Percentiles rank a stretch among this genome's conserved stretches.
Evolutionary conservation across 441 rosid genomes (phyloP).

Genomic region (Capsella rubella): DNA sequence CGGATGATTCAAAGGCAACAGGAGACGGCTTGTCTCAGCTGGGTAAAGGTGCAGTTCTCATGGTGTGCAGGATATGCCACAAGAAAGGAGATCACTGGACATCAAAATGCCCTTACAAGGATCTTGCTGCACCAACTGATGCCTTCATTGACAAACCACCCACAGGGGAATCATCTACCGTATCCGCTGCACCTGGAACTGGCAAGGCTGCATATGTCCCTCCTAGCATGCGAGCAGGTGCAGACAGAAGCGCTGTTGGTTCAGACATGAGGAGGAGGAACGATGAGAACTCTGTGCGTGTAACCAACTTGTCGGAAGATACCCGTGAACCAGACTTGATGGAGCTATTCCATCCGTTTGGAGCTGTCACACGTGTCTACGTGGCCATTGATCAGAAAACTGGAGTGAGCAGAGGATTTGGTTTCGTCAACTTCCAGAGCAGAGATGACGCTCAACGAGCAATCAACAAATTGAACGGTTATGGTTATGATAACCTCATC

Average conservation of each 20-base stretch:
- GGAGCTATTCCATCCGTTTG: slow-evolving; percentile 74
- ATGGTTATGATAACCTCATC: slow-evolving; percentile 78
- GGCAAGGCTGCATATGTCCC: slow-evolving; percentile 67
- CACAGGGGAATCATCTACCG: slow-evolving; percentile 47
- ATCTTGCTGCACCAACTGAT: slow-evolving; percentile 61
- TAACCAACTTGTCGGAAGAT: slow-evolving; percentile 70
- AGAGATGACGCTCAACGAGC: slow-evolving; percentile 73
- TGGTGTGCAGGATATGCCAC: slow-evolving; percentile 74
- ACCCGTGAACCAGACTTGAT: slow-evolving; percentile 68
- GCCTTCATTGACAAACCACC: slow-evolving; percentile 59
- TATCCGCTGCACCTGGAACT: slow-evolving; percentile 48
- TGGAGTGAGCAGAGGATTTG: slow-evolving; percentile 73
- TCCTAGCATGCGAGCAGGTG: slow-evolving; percentile 65
- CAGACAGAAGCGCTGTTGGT: slow-evolving; percentile 56
- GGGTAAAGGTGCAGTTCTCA: slow-evolving; percentile 68
- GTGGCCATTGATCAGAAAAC: slow-evolving; percentile 77
- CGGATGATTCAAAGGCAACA: slow-evolving; percentile 54
- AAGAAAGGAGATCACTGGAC: slow-evolving; percentile 85
- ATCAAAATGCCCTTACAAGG: slow-evolving; percentile 77
- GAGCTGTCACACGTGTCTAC: slow-evolving; percentile 63
- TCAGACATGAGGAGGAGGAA: slow-evolving; percentile 75
- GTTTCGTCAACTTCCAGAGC: slow-evolving; percentile 70
- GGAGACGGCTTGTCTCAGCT: slow-evolving; percentile 63
- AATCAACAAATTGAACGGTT: slow-evolving; percentile 70
- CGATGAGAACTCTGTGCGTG: slow-evolving; percentile 75